Base-by-base conservation (phyloP, 2,329 filamentous ascomycete genomes). In the Aspergillus udagawae region DNA sequence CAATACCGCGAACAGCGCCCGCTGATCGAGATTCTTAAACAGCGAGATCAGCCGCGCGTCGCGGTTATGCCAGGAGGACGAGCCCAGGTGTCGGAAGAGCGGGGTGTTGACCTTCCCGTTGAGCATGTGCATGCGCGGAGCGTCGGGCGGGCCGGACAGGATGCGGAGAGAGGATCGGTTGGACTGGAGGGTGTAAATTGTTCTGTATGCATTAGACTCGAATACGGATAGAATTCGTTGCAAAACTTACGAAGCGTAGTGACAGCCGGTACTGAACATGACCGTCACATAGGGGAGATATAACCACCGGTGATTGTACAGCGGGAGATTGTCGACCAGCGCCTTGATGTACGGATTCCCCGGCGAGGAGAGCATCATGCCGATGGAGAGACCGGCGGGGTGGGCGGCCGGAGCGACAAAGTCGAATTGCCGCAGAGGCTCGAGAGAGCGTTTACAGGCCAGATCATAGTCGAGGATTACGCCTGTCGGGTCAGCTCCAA, bases 181-280 rank as follows among this genome's bases (percentile, higher is more conserved):
- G 1, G 52, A 44, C 52, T 77, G 71, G 44, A 71, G 66, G 21
- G 72, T 68, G 60, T 76, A 75, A n/a, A 78, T 74, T 0, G 70
- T 74, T 5, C 70, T 73, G 45, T 10, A 10, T 9, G 14, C 4
- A 17, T 25, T 17, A 47, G 44, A 6, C 28, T 12, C 3, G 28
- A 4, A 29, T 29, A 4, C 28, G 12, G 9, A n/a, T 12, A 3
- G 1, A 5, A 1, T 2, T 29, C 12, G 9, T 4, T 1, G 28
- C 2, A 10, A 29, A 29, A 29, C 28, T 42, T 62, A 74, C 69
- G 75, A 77, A 25, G 73, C 75, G 56, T 75, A 78, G 57, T 78
- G 75, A 44, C 75, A 77, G 12, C 75, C 75, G 1, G 75, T 77
- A 59, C 73, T 77, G 59, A 77, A 77, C 75, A 77, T 78, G 32